Percentiles rank a stretch among this genome's conserved stretches.
Evolutionary conservation across 177 flowering plant species (phyloP).

Genomic region (Vitis hybrid): DNA sequence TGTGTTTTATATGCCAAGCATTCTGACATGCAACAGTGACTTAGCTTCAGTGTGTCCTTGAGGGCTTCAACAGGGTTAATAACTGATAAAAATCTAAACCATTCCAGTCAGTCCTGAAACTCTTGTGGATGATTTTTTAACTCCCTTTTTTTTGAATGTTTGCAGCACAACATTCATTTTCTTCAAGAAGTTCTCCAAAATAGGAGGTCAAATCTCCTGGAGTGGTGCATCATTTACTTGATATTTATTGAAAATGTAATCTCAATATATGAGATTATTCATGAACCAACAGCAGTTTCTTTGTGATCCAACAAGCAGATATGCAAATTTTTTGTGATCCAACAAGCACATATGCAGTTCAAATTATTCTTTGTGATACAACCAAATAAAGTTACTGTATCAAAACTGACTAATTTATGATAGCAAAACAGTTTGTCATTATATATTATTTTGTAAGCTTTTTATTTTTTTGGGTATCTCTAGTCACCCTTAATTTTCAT

Average conservation of each 20-base stretch:
- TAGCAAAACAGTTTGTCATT: too few relatives aligned
- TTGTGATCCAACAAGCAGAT: conserved; percentile 3
- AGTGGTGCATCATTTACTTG: conserved; percentile 73
- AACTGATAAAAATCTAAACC: too few relatives aligned
- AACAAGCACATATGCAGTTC: too few relatives aligned
- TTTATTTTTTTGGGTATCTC: too few relatives aligned
- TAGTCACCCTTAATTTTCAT: too few relatives aligned
- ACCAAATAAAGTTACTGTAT: background rate
- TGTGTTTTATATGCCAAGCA: background rate
- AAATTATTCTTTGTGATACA: background rate
- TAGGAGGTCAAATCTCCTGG: conserved; percentile 68
- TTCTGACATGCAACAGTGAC: background rate
- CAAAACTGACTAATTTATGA: background rate
- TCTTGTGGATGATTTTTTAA: background rate
- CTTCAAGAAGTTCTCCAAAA: conserved; percentile 83
- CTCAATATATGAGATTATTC: conserved; percentile 59
- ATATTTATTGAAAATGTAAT: conserved; percentile 59
- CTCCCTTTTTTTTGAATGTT: background rate
- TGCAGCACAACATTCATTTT: conserved; percentile 89
- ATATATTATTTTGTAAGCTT: too few relatives aligned
- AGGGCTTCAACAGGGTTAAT: background rate
- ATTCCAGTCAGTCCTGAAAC: background rate
- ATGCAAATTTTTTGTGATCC: background rate
- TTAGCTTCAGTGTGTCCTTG: background rate
- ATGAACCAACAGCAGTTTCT: conserved; percentile 35